These are phyloP conservation scores for Stereocaulon alpinum DNA, from an alignment of 495 filamentous ascomycete genomes.

Conservation along the genomic window DNA sequence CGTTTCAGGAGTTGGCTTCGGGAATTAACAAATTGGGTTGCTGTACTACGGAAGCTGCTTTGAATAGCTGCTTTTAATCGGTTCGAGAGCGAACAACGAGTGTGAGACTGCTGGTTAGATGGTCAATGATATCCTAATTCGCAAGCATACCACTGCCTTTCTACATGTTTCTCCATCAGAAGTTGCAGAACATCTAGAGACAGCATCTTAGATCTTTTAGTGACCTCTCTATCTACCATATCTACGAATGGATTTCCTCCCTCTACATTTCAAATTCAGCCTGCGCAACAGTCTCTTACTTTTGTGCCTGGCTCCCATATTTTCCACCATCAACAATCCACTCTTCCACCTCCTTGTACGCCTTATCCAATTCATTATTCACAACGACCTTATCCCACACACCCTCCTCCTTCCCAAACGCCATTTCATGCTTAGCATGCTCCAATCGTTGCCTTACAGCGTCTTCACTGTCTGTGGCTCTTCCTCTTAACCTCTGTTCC, in stretches of 20 bases:
- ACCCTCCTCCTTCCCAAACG: slow-evolving; percentile 60
- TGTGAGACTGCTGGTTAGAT: not conserved
- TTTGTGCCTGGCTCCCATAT: slow-evolving; percentile 27
- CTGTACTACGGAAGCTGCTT: not conserved
- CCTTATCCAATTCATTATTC: slow-evolving; percentile 79
- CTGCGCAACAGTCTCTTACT: not conserved
- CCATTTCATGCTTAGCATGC: slow-evolving; percentile 75
- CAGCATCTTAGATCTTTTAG: too few relatives aligned
- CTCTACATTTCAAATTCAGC: not conserved
- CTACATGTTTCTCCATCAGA: not conserved
- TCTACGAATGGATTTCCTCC: not conserved
- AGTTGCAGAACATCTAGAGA: not conserved
- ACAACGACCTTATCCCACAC: slow-evolving; percentile 79
- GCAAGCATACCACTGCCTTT: not conserved
- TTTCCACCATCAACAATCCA: slow-evolving; percentile 46
- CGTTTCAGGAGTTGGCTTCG: not conserved
- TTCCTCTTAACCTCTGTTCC: slow-evolving; percentile 65
- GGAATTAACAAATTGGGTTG: not conserved
- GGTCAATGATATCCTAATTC: not conserved
- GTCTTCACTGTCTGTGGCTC: slow-evolving; percentile 76
- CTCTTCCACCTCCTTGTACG: slow-evolving; percentile 66
- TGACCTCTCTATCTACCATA: not conserved
- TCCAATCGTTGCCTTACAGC: slow-evolving; percentile 60
- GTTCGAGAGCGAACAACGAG: not conserved
- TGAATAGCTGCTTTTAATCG: slow-evolving; percentile 3